These are phyloP conservation scores for Penicillium samsonianum DNA, from an alignment of 495 filamentous ascomycete genomes.

Conservation along the genomic window DNA sequence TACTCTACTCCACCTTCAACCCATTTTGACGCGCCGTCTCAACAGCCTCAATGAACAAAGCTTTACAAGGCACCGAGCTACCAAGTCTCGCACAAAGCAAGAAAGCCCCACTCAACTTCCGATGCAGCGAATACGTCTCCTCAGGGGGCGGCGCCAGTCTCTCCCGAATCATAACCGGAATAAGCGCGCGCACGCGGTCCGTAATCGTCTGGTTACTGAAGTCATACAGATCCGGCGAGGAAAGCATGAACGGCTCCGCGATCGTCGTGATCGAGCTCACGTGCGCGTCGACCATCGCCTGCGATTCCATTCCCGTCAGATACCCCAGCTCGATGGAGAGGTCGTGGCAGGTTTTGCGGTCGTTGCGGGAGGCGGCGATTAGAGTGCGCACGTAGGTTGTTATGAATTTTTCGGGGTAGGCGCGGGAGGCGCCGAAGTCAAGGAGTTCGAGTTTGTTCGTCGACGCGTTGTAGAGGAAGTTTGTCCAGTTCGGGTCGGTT, in stretches of 20 bases:
- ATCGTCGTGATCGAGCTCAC: constrained; percentile 78
- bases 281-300: constrained; percentile 85
- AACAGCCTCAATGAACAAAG: constrained; percentile 74
- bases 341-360: constrained; percentile 60
- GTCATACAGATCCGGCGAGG: constrained; percentile 83
- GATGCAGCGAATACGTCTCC: constrained; percentile 95
- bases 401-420: constrained; percentile 79
- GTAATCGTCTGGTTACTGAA: constrained; percentile 95
- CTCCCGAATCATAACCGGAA: constrained; percentile 91
- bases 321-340: constrained; percentile 86
- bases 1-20: constrained; percentile 12
- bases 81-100: constrained; percentile 85
- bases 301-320: constrained; percentile 83
- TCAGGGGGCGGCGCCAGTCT: constrained; percentile 88
- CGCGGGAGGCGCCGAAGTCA: constrained; percentile 91
- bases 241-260: constrained; percentile 81
- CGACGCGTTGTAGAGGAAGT: constrained; percentile 84
- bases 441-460: constrained; percentile 82
- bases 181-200: constrained; percentile 79
- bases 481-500: constrained; percentile 99
- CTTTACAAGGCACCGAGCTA: constrained; percentile 76
- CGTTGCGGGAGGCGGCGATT: constrained; percentile 69
- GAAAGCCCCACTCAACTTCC: constrained; percentile 95
- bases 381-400: constrained; percentile 74
- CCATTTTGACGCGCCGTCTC: constrained; percentile 42